These are phyloP conservation scores for Lactarius evosmus DNA, from an alignment of 768 basidiomycete genomes.

Conservation along the genomic window DNA sequence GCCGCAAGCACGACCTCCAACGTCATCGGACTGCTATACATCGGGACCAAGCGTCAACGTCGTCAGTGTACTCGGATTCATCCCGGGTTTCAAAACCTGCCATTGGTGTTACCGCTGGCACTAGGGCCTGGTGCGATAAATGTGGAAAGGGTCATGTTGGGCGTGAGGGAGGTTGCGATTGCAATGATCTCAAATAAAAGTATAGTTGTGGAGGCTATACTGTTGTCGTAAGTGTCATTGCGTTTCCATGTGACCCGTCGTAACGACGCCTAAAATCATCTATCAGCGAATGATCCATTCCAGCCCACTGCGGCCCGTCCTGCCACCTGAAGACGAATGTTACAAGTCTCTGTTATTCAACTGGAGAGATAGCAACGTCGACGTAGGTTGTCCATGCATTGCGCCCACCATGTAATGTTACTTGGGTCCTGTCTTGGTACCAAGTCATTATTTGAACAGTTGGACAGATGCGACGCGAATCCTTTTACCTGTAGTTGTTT, in stretches of 20 bases:
- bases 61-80: conserved; percentile 28
- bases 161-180: conserved; percentile 35
- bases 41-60: conserved; percentile 30
- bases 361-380: conserved; percentile 32
- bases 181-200: conserved; percentile 60
- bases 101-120: conserved; percentile 23
- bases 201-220: conserved; percentile 8
- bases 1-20: conserved; percentile 90
- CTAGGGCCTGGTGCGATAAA: conserved; percentile 25
- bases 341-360: conserved; percentile 29
- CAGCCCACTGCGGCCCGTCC: conserved; percentile 24
- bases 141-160: conserved; percentile 34
- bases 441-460: conserved; percentile 8
- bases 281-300: conserved; percentile 3
- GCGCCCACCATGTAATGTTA: conserved; percentile 4
- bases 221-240: neutral
- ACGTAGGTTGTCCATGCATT: conserved; percentile 22
- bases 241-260: neutral
- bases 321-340: conserved; percentile 30
- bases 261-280: neutral
- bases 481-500: neutral
- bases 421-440: conserved; percentile 2
- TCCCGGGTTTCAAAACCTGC: conserved; percentile 20
- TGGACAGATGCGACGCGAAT: conserved; percentile 9
- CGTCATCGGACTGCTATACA: conserved; percentile 88